A percentile compares a stretch with the other conserved stretches of the same genome.
Evolutionary conservation across 1,284 basidiomycete species (phyloP).

Genomic region (Leccinum pachyderme): DNA sequence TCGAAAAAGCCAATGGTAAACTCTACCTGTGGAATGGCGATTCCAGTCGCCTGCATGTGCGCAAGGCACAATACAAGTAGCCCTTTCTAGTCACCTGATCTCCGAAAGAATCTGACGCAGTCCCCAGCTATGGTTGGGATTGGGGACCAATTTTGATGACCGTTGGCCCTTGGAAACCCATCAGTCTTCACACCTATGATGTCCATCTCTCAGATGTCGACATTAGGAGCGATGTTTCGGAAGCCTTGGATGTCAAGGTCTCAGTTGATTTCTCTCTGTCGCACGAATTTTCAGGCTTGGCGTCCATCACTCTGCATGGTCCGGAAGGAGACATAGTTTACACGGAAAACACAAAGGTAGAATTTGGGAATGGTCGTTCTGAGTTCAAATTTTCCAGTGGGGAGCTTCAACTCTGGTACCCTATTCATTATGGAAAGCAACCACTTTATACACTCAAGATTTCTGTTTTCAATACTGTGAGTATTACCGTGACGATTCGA

Average conservation of each 20-base stretch:
- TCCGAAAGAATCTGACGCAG: constrained; percentile 5
- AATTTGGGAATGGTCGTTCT: constrained; percentile 38
- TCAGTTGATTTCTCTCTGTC: constrained; percentile 46
- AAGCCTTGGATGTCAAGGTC: constrained; percentile 49
- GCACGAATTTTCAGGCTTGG: constrained; percentile 36
- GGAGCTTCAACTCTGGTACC: constrained; percentile 77
- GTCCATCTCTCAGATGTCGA: constrained; percentile 64
- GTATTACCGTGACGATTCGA: constrained; percentile 10
- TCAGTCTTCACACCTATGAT: constrained; percentile 67
- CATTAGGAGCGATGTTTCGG: constrained; percentile 52
- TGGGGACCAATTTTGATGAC: constrained; percentile 84
- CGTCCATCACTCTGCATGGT: constrained; percentile 48
- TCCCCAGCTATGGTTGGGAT: constrained; percentile 74
- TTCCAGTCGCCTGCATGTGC: constrained; percentile 79
- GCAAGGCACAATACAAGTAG: constrained; percentile 87
- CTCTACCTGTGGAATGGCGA: constrained; percentile 82
- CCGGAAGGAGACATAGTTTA: constrained; percentile 45
- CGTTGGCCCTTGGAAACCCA: constrained; percentile 76
- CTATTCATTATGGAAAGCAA: constrained; percentile 80
- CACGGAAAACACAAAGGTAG: constrained; percentile 39
- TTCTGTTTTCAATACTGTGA: constrained; percentile 49
- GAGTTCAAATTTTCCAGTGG: constrained; percentile 54
- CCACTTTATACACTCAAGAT: constrained; percentile 68
- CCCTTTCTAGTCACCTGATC: constrained; percentile 18
- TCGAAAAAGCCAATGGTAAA: constrained; percentile 63